These are phyloP conservation scores for Carex scoparia DNA, from an alignment of 176 grass and related monocot species.

Conservation along the genomic window DNA sequence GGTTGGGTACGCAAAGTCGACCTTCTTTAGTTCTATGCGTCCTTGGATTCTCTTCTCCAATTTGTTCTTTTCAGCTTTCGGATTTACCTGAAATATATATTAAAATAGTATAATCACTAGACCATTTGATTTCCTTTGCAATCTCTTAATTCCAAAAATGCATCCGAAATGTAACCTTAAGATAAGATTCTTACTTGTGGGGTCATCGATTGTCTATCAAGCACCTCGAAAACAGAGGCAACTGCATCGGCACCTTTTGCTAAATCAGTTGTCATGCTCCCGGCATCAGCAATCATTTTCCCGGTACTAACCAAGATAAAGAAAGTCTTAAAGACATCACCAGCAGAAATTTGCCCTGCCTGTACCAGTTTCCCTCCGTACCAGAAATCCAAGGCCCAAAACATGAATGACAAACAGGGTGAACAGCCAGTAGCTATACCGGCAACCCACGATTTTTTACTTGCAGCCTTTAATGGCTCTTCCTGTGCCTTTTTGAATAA, in stretches of 20 bases:
- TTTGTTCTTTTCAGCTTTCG: constrained; percentile 34
- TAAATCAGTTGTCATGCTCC: constrained; percentile 97
- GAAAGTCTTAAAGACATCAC: constrained; percentile 99
- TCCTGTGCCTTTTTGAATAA: constrained; percentile 77
- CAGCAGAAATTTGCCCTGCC: constrained; percentile 69
- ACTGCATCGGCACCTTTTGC: constrained; percentile 94
- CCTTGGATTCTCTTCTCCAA: constrained; percentile 69
- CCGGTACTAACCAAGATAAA: constrained; percentile 97
- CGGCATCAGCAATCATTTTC: constrained; percentile 92
- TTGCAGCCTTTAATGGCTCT: constrained; percentile 69
- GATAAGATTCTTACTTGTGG: constrained; percentile 27
- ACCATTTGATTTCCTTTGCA: constrained; percentile 2
- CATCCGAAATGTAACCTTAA: not conserved
- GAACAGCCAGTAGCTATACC: constrained; percentile 80
- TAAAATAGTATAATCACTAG: constrained; percentile 15
- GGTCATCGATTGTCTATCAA: constrained; percentile 80
- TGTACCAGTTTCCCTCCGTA: constrained; percentile 84
- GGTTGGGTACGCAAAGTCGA: constrained; percentile 91
- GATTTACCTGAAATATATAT: constrained; percentile 40
- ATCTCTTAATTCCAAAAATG: not conserved
- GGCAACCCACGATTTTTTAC: constrained; percentile 91
- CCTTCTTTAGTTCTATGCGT: constrained; percentile 77
- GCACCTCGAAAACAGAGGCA: constrained; percentile 92
- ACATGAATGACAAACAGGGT: constrained; percentile 83
- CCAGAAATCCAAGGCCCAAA: constrained; percentile 99